Base-by-base conservation (phyloP, 441 rosid species). In the Erodium chrysanthum region DNA sequence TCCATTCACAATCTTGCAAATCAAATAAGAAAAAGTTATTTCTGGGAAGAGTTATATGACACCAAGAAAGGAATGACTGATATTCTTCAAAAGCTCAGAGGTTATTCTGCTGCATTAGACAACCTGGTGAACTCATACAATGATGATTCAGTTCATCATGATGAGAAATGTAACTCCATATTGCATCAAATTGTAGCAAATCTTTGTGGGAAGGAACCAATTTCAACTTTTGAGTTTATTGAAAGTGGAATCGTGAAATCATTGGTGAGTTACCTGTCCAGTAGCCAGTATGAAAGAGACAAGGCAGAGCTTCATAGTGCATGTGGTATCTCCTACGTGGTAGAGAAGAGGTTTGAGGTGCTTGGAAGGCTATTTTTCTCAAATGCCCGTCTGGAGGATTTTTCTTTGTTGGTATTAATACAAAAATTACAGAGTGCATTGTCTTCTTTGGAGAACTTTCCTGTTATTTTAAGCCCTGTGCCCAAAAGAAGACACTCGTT, bases 151-250 rank as follows among this genome's bases (percentile, higher is more conserved):
- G 70, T 21, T 63, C 84, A 75, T 64, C 78, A 83, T 66, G 88
- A 81, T 62, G 92, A 86, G 67, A 83, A 80, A 61, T 85, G 83
- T 69, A 68, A 79, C 68, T 66, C 62, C 63, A 60, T 85, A 60
- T 84, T 91, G 79, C 76, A 75, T 76, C 85, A 86, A 64, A 77
- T 88, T 31, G 74, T 85, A 78, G 85, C 65, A 70, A 86, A 80
- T 75, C 88, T 95, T 76, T 78, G 78, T 73, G 96, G 97, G 72
- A 79, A 75, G 74, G 99, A 91, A 75, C 84, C 87, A 64, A 86
- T 95, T 74, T 95, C 99, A 73, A 90, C 89, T 61, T 95, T 95
- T 82, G 99, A 91, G 79, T 86, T 95, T 68, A 83, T 88, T 64
- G 96, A 87, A 82, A 91, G 99, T 79, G 97, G 99, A 75, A 78